phyloP scores from a whole-genome alignment of 148 eudicot genomes.

The Dianthus caryophyllus region DNA sequence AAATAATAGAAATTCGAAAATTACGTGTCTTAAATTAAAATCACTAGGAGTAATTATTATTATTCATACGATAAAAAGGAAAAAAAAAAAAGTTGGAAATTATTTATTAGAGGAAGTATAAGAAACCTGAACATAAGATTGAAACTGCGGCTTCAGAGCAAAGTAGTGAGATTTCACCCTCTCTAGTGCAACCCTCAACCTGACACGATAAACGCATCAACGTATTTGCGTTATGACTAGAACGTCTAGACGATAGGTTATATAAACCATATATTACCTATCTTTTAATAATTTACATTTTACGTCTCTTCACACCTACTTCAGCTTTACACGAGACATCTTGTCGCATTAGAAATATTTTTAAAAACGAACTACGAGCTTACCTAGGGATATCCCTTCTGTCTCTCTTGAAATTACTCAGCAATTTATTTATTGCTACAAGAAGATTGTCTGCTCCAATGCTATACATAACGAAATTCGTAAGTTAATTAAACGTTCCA shows the following conservation, averaged over 20 bases:
- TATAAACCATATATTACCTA: too few relatives aligned
- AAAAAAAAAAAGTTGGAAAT: too few relatives aligned
- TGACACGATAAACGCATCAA: background rate
- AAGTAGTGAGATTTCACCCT: conserved; percentile 5
- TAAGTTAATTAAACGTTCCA: background rate
- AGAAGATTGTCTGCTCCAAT: conserved; percentile 6
- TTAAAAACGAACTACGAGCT: background rate
- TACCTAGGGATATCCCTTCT: background rate
- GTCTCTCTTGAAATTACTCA: background rate
- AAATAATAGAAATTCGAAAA: background rate
- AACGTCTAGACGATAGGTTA: too few relatives aligned
- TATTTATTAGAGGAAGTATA: background rate
- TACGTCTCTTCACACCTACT: too few relatives aligned
- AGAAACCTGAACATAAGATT: conserved; percentile 20
- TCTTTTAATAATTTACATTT: too few relatives aligned
- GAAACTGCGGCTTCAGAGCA: conserved; percentile 4
- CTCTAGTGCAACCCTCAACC: conserved; percentile 13
- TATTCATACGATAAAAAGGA: too few relatives aligned
- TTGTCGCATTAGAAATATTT: too few relatives aligned
- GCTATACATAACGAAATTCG: conserved; percentile 5
- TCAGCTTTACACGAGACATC: too few relatives aligned
- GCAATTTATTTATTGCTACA: background rate
- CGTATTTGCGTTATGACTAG: too few relatives aligned
- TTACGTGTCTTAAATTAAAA: background rate
- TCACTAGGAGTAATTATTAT: background rate